phyloP scores from a whole-genome alignment of 2,329 filamentous ascomycete species.

The Penicillium sp. region DNA sequence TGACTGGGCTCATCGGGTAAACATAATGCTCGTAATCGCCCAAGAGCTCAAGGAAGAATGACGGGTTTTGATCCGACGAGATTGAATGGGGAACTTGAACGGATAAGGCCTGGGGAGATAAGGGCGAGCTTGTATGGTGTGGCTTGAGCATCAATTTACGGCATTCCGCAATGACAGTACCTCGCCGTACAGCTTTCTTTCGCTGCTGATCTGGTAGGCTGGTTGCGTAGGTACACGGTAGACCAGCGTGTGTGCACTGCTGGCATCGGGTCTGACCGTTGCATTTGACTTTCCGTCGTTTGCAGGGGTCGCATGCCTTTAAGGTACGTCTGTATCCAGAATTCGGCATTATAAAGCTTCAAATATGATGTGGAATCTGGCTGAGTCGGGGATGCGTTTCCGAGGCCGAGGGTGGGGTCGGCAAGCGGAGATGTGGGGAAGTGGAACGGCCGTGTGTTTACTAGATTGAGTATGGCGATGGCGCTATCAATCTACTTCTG shows the following conservation, averaged over 20 bases:
- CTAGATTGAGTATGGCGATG: too few relatives aligned
- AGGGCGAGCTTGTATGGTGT: background rate
- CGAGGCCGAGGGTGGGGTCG: background rate
- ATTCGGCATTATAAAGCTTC: background rate
- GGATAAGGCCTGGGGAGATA: background rate
- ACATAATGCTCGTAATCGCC: slow-evolving; percentile 47
- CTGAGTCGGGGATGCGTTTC: background rate
- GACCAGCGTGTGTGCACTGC: slow-evolving; percentile 45
- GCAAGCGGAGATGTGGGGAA: background rate
- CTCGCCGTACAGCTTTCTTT: slow-evolving; percentile 39
- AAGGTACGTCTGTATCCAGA: background rate
- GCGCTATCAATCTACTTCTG: too few relatives aligned
- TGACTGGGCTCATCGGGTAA: slow-evolving; percentile 50
- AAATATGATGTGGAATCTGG: background rate
- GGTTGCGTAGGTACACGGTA: slow-evolving; percentile 48
- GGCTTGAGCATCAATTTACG: background rate
- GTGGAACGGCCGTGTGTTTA: background rate
- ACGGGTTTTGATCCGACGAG: slow-evolving; percentile 1
- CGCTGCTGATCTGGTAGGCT: slow-evolving; percentile 33
- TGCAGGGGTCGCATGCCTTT: slow-evolving; percentile 49
- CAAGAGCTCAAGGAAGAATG: slow-evolving; percentile 41
- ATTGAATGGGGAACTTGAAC: background rate
- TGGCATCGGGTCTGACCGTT: slow-evolving; percentile 48
- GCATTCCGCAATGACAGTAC: slow-evolving; percentile 43
- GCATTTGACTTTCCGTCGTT: slow-evolving; percentile 48